These are phyloP conservation scores for Panaeolus papilionaceus DNA, from an alignment of 768 basidiomycete species.

Conservation along the genomic window DNA sequence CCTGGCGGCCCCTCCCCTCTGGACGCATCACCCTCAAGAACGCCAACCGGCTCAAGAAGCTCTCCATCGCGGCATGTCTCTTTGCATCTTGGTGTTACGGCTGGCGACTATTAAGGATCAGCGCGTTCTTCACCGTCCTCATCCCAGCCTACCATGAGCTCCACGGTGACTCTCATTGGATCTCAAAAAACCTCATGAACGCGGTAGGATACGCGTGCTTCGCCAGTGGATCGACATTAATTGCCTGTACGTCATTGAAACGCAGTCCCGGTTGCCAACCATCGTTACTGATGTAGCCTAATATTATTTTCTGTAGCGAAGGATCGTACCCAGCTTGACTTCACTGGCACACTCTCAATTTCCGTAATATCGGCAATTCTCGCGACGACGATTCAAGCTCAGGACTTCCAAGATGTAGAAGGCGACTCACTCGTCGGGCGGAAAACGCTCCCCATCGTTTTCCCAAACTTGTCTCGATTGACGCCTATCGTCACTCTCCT, in stretches of 20 bases:
- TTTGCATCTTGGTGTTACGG: conserved; percentile 41
- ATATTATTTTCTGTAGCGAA: conserved; percentile 25
- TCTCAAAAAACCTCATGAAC: conserved; percentile 45
- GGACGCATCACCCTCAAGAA: conserved; percentile 43
- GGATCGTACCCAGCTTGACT: conserved; percentile 32
- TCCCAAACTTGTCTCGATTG: conserved; percentile 39
- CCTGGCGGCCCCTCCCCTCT: conserved; percentile 51
- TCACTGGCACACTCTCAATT: conserved; percentile 37
- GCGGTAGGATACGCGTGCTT: conserved; percentile 44
- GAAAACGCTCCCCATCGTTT: conserved; percentile 49
- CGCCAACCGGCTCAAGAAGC: conserved; percentile 43
- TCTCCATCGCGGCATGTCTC: conserved; percentile 40
- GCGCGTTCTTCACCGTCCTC: conserved; percentile 38
- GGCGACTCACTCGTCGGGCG: conserved; percentile 49
- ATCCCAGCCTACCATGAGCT: conserved; percentile 47
- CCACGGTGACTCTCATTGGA: conserved; percentile 41
- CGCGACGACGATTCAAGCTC: conserved; percentile 51
- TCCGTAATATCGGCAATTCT: conserved; percentile 44
- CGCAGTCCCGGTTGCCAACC: background rate
- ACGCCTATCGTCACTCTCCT: conserved; percentile 40
- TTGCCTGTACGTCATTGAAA: conserved; percentile 35
- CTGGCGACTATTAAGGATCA: conserved; percentile 35
- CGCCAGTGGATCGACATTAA: conserved; percentile 44
- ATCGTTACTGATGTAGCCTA: conserved; percentile 5
- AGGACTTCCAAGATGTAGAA: conserved; percentile 52